phyloP scores from a whole-genome alignment of 768 basidiomycete species.

The Auricularia sp. region DNA sequence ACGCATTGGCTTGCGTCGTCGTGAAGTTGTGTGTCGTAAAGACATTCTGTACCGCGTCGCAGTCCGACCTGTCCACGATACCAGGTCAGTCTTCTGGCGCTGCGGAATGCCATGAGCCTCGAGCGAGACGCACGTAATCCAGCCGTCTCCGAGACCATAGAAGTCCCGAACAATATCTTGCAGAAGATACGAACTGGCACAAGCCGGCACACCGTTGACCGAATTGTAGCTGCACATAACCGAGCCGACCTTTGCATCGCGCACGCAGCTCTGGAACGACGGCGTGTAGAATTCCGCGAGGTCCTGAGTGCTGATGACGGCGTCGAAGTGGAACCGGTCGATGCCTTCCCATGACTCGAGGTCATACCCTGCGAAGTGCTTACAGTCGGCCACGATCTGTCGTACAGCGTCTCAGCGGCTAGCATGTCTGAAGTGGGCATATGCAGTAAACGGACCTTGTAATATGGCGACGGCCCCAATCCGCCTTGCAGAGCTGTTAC shows the following conservation, averaged over 20 bases:
- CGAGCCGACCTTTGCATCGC: constrained; percentile 49
- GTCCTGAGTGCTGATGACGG: constrained; percentile 43
- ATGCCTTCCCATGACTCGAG: constrained; percentile 46
- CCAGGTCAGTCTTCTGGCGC: too few relatives aligned
- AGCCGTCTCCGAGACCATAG: constrained; percentile 40
- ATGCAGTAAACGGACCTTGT: constrained; percentile 25
- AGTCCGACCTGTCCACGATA: constrained; percentile 32
- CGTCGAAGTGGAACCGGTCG: constrained; percentile 40
- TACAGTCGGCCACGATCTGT: constrained; percentile 38
- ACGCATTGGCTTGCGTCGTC: constrained; percentile 33
- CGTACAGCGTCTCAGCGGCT: not conserved
- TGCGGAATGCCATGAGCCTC: not conserved
- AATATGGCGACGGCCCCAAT: constrained; percentile 38
- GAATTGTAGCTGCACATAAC: constrained; percentile 54
- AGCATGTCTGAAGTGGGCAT: not conserved
- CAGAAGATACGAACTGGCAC: constrained; percentile 42
- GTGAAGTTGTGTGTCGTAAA: constrained; percentile 42
- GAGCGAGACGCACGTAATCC: constrained; percentile 10
- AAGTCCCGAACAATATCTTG: constrained; percentile 37
- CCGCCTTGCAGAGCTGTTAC: constrained; percentile 49
- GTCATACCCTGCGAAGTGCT: constrained; percentile 52
- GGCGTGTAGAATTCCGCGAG: constrained; percentile 46
- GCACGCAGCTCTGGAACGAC: constrained; percentile 48
- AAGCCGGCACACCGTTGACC: constrained; percentile 48
- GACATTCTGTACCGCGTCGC: constrained; percentile 44